Base-by-base conservation (phyloP, 768 basidiomycete genomes). In the Udeniomyces megalosporus region DNA sequence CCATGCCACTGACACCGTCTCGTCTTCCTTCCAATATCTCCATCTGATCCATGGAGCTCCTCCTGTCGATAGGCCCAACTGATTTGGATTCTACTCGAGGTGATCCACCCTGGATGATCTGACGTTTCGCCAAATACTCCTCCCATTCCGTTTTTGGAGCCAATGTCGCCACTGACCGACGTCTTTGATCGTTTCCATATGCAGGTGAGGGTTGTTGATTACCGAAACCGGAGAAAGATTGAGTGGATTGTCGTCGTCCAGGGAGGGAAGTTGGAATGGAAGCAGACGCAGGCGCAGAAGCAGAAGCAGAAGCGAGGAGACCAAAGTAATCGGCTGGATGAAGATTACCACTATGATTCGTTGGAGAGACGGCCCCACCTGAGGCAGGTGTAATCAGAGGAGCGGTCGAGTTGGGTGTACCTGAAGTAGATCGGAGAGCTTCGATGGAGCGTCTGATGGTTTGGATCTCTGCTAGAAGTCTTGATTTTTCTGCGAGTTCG, bases 71-170 rank as follows among this genome's bases (percentile, higher is more conserved):
- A 5, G 20, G n/a, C n/a, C n/a, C n/a, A n/a, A n/a, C 31, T 26
- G 49, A 17, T 11, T 7, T 10, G 1, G 38, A 26, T 2, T 24
- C n/a, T 14, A n/a, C 22, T 11, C n/a, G n/a, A 20, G 51, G 34
- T 11, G 50, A 29, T 1, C 50, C 26, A 7, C 88, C 88, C 68
- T 87, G 85, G 64, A 91, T 74, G 17, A 95, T 77, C 70, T 85
- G 88, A 60, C 90, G 81, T 54, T 92, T 87, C 49, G 82, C 82
- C 53, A 90, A 79, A 71, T 95, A 93, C 48, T 79, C 74, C 66
- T 92, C 85, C 90, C 90, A 95, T 66, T 86, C 83, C n/a, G 50
- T 80, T 78, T 47, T 85, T 7, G 38, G 32, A 22, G 38, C 44
- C 28, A 26, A n/a, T 11, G 46, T 29, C 17, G 29, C 1, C 31